Conservation (phyloP, 208 protist genomes). For the Leishmania guyanensis region DNA sequence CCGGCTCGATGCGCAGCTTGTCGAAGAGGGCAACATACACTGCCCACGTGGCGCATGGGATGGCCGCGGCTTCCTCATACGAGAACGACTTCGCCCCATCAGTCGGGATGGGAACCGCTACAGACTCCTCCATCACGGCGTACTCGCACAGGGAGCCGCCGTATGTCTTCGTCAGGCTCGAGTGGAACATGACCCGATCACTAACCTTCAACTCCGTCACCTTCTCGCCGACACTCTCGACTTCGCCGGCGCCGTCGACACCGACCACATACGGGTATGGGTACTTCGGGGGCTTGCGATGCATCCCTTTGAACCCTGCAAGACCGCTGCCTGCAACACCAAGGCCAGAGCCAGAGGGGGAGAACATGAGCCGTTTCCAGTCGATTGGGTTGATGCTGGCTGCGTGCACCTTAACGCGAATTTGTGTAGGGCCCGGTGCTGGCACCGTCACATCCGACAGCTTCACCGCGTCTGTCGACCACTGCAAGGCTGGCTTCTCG, state of each 20-base stretch:
- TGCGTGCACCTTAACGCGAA: constrained; percentile 51
- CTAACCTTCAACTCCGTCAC: constrained; percentile 34
- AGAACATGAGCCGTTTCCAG: constrained; percentile 44
- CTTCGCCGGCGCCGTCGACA: constrained; percentile 50
- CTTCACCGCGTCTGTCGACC: constrained; percentile 21
- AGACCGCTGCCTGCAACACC: constrained; percentile 21
- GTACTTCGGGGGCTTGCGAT: constrained; percentile 30
- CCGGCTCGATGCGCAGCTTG: constrained; percentile 64
- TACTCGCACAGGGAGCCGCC: constrained; percentile 76
- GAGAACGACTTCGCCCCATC: constrained; percentile 32
- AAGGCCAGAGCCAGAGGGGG: constrained; percentile 4
- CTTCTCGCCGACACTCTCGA: constrained; percentile 55
- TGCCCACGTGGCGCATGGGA: constrained; percentile 65
- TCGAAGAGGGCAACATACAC: constrained; percentile 79
- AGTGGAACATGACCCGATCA: constrained; percentile 64
- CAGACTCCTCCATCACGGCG: constrained; percentile 51
- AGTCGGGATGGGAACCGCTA: constrained; percentile 44
- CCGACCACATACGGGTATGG: constrained; percentile 64
- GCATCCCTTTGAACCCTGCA: constrained; percentile 21
- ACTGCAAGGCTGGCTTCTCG: constrained; percentile 13
- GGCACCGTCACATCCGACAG: constrained; percentile 35
- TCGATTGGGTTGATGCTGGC: constrained; percentile 55
- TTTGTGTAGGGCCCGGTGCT: constrained; percentile 38
- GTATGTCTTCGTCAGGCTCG: constrained; percentile 24
- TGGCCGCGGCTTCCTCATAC: constrained; percentile 67